Percentiles rank a stretch among this genome's conserved stretches.
phyloP scores from a whole-genome alignment of 108 stramenopile genomes.

The Nitzschia putrida region DNA sequence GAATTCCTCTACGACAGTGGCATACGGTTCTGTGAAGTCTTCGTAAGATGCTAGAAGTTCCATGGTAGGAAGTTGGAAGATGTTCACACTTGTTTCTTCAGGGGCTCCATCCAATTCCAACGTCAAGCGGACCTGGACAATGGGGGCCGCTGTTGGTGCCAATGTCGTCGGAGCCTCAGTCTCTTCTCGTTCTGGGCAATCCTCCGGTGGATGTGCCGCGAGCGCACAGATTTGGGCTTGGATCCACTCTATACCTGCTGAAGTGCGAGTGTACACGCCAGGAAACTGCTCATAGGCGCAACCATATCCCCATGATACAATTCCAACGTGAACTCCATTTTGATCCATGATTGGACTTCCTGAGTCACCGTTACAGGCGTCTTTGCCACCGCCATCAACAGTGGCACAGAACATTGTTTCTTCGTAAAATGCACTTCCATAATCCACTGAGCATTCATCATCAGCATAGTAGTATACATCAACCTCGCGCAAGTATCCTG shows the following conservation, averaged over 20 bases:
- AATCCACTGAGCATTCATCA: slow-evolving; percentile 8
- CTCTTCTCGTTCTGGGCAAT: not conserved
- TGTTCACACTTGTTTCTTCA: not conserved
- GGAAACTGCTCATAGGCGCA: slow-evolving; percentile 44
- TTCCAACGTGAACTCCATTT: slow-evolving; percentile 24
- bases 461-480: slow-evolving; percentile 6
- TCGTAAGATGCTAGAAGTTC: not conserved
- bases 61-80: not conserved
- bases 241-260: slow-evolving; percentile 41
- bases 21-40: not conserved
- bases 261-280: slow-evolving; percentile 48
- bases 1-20: not conserved
- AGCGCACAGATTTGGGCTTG: slow-evolving; percentile 37
- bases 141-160: too few relatives aligned
- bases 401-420: slow-evolving; percentile 23
- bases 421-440: slow-evolving; percentile 1
- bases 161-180: too few relatives aligned
- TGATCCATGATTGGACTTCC: slow-evolving; percentile 30
- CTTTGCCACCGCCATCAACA: slow-evolving; percentile 2
- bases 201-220: slow-evolving; percentile 20
- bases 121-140: not conserved
- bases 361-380: slow-evolving; percentile 13
- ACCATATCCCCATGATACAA: slow-evolving; percentile 34
- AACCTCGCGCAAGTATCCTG: slow-evolving; percentile 12
- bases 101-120: not conserved